Percentiles rank a stretch among this genome's conserved stretches.
Evolutionary conservation across 495 filamentous ascomycete species (phyloP).

Genomic region (Antarctomyces pellizariae): DNA sequence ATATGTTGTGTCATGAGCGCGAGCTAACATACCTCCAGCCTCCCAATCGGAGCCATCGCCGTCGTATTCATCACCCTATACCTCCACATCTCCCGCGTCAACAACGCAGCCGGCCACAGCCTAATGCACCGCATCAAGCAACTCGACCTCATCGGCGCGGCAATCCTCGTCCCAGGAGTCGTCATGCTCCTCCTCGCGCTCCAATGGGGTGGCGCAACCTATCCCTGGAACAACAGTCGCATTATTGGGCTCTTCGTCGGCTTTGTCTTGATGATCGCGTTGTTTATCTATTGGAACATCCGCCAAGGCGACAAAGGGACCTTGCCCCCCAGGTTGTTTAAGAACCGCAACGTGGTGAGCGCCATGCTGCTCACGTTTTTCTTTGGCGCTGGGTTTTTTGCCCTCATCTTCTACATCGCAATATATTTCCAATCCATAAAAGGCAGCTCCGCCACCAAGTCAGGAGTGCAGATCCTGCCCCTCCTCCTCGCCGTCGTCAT

Average conservation of each 20-base stretch:
- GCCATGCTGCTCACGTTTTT: slow-evolving; percentile 17
- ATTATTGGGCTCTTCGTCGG: slow-evolving; percentile 25
- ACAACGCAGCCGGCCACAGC: slow-evolving; percentile 14
- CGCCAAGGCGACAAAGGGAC: slow-evolving; percentile 27
- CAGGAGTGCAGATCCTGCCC: slow-evolving; percentile 50
- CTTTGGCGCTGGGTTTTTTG: slow-evolving; percentile 39
- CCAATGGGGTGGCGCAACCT: slow-evolving; percentile 34
- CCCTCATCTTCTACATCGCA: slow-evolving; percentile 50
- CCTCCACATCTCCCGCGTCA: slow-evolving; percentile 18
- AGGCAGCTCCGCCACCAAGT: slow-evolving; percentile 29
- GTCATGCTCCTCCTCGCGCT: slow-evolving; percentile 36
- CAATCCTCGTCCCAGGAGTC: slow-evolving; percentile 26
- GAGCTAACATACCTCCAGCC: slow-evolving; percentile 4
- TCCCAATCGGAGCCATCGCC: slow-evolving; percentile 36
- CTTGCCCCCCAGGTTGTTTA: slow-evolving; percentile 31
- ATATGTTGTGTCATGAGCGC: neutral
- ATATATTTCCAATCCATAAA: slow-evolving; percentile 69
- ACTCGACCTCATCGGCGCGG: slow-evolving; percentile 27
- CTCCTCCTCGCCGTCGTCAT: slow-evolving; percentile 27
- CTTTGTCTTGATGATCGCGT: slow-evolving; percentile 19
- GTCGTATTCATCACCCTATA: slow-evolving; percentile 29
- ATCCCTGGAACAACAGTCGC: slow-evolving; percentile 23
- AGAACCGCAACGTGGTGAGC: slow-evolving; percentile 25
- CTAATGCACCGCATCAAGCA: slow-evolving; percentile 18
- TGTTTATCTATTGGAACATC: slow-evolving; percentile 27